Evolutionary conservation across 345 rosid genomes (phyloP).

Genomic region (Excoecaria agallocha): DNA sequence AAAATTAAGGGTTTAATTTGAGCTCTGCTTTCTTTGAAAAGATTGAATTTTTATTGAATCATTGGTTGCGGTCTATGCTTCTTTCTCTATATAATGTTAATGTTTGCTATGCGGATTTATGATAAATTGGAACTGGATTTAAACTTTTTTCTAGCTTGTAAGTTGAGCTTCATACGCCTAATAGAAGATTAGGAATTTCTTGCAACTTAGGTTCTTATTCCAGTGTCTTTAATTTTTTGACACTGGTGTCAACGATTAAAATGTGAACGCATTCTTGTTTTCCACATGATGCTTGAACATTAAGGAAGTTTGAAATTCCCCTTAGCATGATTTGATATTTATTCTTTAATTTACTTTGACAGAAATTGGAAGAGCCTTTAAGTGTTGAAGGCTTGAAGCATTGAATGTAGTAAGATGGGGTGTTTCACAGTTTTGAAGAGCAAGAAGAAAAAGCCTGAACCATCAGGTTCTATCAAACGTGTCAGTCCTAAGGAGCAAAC

Average conservation of each 20-base stretch:
- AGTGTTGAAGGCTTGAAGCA: conserved; percentile 13
- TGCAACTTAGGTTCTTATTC: conserved; percentile 2
- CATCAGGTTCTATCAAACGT: conserved; percentile 41
- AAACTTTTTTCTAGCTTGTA: not conserved
- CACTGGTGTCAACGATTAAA: conserved; percentile 14
- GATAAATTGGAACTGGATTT: not conserved
- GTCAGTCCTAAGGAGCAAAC: conserved; percentile 49
- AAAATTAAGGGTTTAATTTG: too few species aligned
- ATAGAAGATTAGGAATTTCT: not conserved
- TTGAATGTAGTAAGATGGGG: conserved; percentile 58
- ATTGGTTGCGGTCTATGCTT: not conserved
- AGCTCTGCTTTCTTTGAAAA: not conserved
- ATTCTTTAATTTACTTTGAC: conserved; percentile 16
- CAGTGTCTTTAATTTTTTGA: conserved; percentile 8
- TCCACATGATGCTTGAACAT: not conserved
- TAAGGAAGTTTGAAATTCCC: not conserved
- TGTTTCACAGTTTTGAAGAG: conserved; percentile 75
- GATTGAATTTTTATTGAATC: not conserved
- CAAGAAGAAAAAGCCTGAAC: conserved; percentile 72
- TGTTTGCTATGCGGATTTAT: not conserved
- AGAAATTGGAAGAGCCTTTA: conserved; percentile 17
- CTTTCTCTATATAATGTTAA: not conserved
- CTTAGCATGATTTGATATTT: conserved; percentile 10
- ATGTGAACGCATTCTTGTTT: not conserved
- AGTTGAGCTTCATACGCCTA: not conserved